A percentile compares a stretch with the other conserved stretches of the same genome.
phyloP scores from a whole-genome alignment of 2,329 filamentous ascomycete genomes.

The Clathrospora elynae region DNA sequence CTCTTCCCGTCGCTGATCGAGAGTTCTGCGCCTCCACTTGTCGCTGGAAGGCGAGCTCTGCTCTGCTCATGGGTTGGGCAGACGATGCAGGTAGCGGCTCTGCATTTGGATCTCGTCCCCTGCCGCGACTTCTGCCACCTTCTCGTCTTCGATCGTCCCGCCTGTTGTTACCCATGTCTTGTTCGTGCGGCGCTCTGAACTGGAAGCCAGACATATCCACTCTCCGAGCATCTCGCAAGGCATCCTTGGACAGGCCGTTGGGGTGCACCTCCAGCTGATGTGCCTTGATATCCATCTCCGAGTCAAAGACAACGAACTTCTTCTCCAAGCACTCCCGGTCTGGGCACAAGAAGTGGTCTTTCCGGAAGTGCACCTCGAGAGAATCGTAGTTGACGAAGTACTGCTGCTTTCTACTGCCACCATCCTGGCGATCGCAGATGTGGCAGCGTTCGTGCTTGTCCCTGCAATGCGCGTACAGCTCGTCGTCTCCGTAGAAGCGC shows the following conservation, averaged over 20 bases:
- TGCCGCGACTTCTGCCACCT: conserved; percentile 60
- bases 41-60: conserved; percentile 88
- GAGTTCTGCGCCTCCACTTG: conserved; percentile 90
- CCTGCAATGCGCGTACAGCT: conserved; percentile 90
- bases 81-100: conserved; percentile 78
- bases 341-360: conserved; percentile 83
- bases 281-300: conserved; percentile 91
- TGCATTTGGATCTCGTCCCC: conserved; percentile 85
- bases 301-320: conserved; percentile 96
- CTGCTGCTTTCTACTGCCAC: conserved; percentile 69
- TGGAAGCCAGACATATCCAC: conserved; percentile 91
- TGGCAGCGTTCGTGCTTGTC: conserved; percentile 95
- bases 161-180: conserved; percentile 51
- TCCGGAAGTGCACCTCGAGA: conserved; percentile 83
- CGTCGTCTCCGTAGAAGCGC: conserved; percentile 94
- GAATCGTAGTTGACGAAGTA: conserved; percentile 91
- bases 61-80: conserved; percentile 78
- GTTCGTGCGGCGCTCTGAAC: conserved; percentile 72
- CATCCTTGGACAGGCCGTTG: conserved; percentile 78
- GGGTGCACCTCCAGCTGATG: conserved; percentile 87
- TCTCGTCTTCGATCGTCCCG: conserved; percentile 45
- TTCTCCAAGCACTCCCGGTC: conserved; percentile 91
- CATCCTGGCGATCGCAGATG: conserved; percentile 76
- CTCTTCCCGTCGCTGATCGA: conserved; percentile 77
- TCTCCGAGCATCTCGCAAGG: conserved; percentile 77